phyloP scores from a whole-genome alignment of 305 asterid genomes.

The Coffea humblotiana region DNA sequence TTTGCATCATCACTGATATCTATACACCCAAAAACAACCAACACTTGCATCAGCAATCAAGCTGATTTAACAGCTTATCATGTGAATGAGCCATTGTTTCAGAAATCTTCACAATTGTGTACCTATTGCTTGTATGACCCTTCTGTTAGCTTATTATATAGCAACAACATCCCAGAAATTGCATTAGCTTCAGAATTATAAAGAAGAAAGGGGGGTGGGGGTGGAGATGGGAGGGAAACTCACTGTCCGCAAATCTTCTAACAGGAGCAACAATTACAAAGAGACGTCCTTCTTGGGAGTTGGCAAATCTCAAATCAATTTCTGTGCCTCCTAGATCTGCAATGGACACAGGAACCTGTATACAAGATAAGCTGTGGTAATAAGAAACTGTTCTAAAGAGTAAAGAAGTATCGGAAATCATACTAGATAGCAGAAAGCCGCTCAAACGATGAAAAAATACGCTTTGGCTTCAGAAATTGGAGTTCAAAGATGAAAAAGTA shows the following conservation, averaged over 20 bases:
- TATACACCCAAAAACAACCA: too few relatives aligned
- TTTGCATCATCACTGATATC: too few relatives aligned
- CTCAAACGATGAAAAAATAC: too few relatives aligned
- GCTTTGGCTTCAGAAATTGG: not conserved
- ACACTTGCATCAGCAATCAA: too few relatives aligned
- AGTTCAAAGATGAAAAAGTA: too few relatives aligned
- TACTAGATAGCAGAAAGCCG: too few relatives aligned
- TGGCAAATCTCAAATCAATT: constrained; percentile 32
- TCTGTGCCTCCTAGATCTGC: constrained; percentile 63
- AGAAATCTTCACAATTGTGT: too few relatives aligned
- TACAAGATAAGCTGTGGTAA: not conserved
- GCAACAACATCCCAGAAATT: not conserved
- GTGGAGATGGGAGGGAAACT: constrained; percentile 16
- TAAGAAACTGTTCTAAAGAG: not conserved
- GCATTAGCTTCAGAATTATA: not conserved
- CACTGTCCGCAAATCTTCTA: constrained; percentile 77
- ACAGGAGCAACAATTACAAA: constrained; percentile 91
- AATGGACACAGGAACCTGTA: constrained; percentile 58
- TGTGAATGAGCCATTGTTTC: too few relatives aligned
- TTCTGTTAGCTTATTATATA: not conserved
- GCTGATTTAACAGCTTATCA: too few relatives aligned
- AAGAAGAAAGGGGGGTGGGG: constrained; percentile 5
- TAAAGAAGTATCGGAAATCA: too few relatives aligned
- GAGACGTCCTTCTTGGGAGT: constrained; percentile 75
- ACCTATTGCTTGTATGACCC: too few relatives aligned